Evolutionary conservation across 2,329 filamentous ascomycete species (phyloP), one percentile per base, ranked within the genome.

Genomic region (Phyllosticta citriasiana): DNA sequence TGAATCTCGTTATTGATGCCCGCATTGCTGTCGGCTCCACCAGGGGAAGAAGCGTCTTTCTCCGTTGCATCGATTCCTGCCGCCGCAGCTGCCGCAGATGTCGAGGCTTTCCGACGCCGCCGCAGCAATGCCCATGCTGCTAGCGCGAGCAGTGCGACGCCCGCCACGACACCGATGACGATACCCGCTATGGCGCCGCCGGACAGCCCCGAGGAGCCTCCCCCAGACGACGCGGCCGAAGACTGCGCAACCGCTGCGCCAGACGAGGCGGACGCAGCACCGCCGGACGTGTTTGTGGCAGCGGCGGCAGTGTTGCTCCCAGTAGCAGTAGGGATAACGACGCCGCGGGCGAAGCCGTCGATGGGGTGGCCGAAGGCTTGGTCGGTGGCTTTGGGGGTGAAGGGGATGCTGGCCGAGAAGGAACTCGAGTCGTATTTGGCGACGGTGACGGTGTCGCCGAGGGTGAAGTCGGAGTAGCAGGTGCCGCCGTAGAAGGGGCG

Each of bases 281-380:
- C 33, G 5, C 14, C 25, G 22, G 56, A 24, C 10, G 57, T 25
- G 9, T 10, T 33, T 22, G 61, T 51, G 22, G n/a, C 24, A 10
- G 33, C 52, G 53, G 19, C 2, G 19, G 19, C 19, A 22, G 19
- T 22, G 19, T 1, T 22, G 19, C 19, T 22, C 19, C 40, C 7
- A 4, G 40, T 47, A 3, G 40, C 14, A 3, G 12, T 47, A 3
- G 40, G 6, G 4, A 47, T 47, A 3, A 7, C 24, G 9, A 19
- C 19, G 12, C 19, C 14, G 19, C 35, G 19, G 2, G 66, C 68
- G 55, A 66, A 68, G 4, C 69, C 69, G 53, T 71, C 69, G 56
- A 71, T 69, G 22, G 68, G 67, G 60, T 69, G 67, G 2, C 67
- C 69, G 33, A 64, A 70, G 1, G 67, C 67, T 56, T 70, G 64